Evolutionary conservation across 2,329 filamentous ascomycete genomes (phyloP).

Genomic region (Fusarium sterilihyphosum): DNA sequence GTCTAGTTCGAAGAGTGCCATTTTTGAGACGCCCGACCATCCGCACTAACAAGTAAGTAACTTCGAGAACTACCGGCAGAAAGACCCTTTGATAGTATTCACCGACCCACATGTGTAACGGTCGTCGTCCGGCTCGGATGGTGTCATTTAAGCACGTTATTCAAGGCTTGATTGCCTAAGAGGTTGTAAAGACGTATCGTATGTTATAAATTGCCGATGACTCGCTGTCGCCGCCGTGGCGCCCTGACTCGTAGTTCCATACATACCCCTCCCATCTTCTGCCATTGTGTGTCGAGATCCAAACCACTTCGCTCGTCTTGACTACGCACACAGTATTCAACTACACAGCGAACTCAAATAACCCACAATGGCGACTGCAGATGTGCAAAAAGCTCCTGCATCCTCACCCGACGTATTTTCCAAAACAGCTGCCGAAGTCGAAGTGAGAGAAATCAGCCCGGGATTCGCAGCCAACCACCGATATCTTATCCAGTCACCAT

Average conservation of each 20-base stretch:
- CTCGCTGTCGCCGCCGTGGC: slow-evolving; percentile 11
- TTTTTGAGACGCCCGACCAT: slow-evolving; percentile 29
- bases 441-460: slow-evolving; percentile 38
- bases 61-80: slow-evolving; percentile 16
- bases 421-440: slow-evolving; percentile 39
- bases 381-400: slow-evolving; percentile 38
- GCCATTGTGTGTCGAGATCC: background rate
- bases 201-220: slow-evolving; percentile 36
- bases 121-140: slow-evolving; percentile 38
- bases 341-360: background rate
- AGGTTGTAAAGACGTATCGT: slow-evolving; percentile 3
- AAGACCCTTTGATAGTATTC: slow-evolving; percentile 31
- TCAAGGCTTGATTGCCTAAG: slow-evolving; percentile 41
- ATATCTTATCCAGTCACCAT: slow-evolving; percentile 76
- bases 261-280: background rate
- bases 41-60: slow-evolving; percentile 33
- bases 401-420: slow-evolving; percentile 38
- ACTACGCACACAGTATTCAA: background rate
- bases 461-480: slow-evolving; percentile 33
- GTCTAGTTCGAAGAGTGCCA: slow-evolving; percentile 29
- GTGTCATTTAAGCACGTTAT: slow-evolving; percentile 47
- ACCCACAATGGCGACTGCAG: slow-evolving; percentile 44
- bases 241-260: slow-evolving; percentile 5
- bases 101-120: slow-evolving; percentile 39
- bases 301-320: background rate